phyloP scores from a whole-genome alignment of 805 yeast genomes.

The Candida sithepensis region DNA sequence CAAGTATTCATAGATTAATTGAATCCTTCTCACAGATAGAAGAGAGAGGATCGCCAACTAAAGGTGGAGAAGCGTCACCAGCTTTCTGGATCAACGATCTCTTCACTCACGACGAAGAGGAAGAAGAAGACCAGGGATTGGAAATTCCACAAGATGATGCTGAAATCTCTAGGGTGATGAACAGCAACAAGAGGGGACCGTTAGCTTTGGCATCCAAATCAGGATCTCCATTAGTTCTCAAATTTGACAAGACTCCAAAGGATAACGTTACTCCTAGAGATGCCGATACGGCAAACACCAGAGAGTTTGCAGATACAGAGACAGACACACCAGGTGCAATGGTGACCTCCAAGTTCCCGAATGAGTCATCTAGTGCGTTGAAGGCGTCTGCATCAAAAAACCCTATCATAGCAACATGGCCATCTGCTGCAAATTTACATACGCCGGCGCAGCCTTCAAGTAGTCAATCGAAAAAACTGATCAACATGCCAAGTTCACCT shows the following conservation, averaged over 20 bases:
- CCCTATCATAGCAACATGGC: not conserved
- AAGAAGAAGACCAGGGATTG: conserved; percentile 12
- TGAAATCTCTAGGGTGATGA: conserved; percentile 24
- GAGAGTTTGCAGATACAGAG: conserved; percentile 12
- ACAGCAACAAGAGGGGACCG: not conserved
- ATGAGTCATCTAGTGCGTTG: not conserved
- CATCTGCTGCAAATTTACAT: not conserved
- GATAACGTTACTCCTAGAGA: conserved; percentile 23
- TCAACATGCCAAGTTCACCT: conserved; percentile 33
- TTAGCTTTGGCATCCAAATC: conserved; percentile 7
- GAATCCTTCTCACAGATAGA: conserved; percentile 28
- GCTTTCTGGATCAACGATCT: conserved; percentile 30
- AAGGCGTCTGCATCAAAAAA: not conserved
- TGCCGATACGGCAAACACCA: conserved; percentile 28
- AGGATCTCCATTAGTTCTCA: conserved; percentile 14
- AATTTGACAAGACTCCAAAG: conserved; percentile 30
- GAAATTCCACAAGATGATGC: conserved; percentile 13
- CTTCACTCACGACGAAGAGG: conserved; percentile 27
- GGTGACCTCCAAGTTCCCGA: conserved; percentile 5
- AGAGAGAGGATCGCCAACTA: conserved; percentile 27
- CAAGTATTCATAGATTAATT: conserved; percentile 31
- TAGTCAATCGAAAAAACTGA: conserved; percentile 9
- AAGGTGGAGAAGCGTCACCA: conserved; percentile 12
- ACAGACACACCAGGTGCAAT: conserved; percentile 11
- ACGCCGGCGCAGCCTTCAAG: not conserved